Base-by-base conservation (phyloP, 805 yeast species). In the Alloascoidea africana region DNA sequence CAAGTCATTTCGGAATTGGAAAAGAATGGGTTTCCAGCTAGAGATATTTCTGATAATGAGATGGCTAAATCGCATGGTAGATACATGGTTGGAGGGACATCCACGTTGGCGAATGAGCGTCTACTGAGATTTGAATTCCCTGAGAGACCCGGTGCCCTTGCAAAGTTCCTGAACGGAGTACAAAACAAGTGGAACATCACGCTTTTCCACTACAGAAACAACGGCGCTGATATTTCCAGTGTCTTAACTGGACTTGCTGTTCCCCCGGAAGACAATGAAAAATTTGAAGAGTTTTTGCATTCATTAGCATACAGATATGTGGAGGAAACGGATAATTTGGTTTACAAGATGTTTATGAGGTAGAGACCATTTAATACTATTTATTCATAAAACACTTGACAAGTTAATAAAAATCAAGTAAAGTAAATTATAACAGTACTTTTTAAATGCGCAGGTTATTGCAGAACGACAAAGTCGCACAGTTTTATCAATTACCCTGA, bases 41-140 rank as follows among this genome's bases (percentile, higher is more conserved):
- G 70, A 38, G 97, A 91, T 53, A 77, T 91, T 40, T 81, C 95
- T 14, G 83, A 82, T 41, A 87, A 93, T 54, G 96, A 87, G 54
- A 69, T 91, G 64, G 98, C 98, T 33, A 91, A 91, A 59, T 72
- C 86, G 27, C 99, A 91, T 53, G 96, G 96, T 30, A 72, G 99
- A 55, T 93, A 91, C 55, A 65, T 91, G 45, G 94, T 91, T 16
- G 99, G 99, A 41, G 98, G 98, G 41, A 76, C 80, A 42, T 73
- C 87, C 0, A 58, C 65, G 16, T 73, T 82, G 14, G 66, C 72
- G 18, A 68, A 83, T 45, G 99, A 91, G 58, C 75, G 78, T 48
- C 59, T 91, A 27, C 72, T 76, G 47, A 69, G 80, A 36, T 91
- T 91, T 50, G 96, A 86, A 58, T 93, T 91, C 65, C 99, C 99